Conservation (phyloP, 2,329 filamentous ascomycete species). For the Clonostachys solani region DNA sequence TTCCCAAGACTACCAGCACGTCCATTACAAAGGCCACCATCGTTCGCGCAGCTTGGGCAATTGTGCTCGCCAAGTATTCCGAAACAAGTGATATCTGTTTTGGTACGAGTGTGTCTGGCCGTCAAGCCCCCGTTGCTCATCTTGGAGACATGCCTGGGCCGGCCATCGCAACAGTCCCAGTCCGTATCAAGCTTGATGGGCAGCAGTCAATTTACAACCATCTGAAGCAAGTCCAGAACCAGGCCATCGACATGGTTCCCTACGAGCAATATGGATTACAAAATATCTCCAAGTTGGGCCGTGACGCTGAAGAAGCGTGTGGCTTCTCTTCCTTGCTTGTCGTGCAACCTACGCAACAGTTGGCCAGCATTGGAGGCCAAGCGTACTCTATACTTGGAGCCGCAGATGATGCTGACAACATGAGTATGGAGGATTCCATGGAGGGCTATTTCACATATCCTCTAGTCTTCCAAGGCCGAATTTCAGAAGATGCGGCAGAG, state of each 20-base stretch:
- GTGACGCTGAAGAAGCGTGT: conserved; percentile 2
- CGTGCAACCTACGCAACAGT: conserved; percentile 1
- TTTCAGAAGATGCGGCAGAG: conserved; percentile 1
- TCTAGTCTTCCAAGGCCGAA: conserved; percentile 3
- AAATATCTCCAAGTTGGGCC: conserved; percentile 4
- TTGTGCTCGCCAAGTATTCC: not conserved
- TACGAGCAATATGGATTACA: conserved; percentile 10
- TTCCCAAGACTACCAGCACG: not conserved
- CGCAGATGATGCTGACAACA: not conserved
- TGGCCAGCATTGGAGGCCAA: not conserved
- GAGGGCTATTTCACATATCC: conserved; percentile 6
- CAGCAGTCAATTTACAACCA: conserved; percentile 1
- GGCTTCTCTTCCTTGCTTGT: not conserved
- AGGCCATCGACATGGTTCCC: conserved; percentile 7
- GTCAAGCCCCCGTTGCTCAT: conserved; percentile 1
- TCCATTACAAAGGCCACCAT: conserved; percentile 9
- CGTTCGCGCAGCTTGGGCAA: conserved; percentile 6
- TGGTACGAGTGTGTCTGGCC: not conserved
- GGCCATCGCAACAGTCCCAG: conserved; percentile 3
- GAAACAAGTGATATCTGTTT: not conserved
- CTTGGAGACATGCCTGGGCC: conserved; percentile 4
- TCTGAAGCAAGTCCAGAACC: conserved; percentile 4
- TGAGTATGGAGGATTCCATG: conserved; percentile 3
- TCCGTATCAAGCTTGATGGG: conserved; percentile 3
- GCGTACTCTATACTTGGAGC: not conserved